These are phyloP conservation scores for Candida qinlingensis DNA, from an alignment of 805 yeast genomes.

Conservation along the genomic window DNA sequence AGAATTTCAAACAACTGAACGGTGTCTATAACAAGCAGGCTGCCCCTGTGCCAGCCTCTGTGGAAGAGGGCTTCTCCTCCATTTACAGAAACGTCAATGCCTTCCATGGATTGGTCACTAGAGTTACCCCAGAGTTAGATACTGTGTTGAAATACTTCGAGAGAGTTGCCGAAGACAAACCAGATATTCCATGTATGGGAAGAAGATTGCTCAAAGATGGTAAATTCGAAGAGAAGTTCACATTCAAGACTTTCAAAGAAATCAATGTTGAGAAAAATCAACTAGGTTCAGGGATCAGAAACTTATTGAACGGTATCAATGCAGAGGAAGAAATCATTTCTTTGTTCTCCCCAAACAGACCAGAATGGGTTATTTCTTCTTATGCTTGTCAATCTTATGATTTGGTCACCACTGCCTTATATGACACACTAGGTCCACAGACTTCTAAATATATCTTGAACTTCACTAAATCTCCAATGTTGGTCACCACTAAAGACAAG, in stretches of 20 bases:
- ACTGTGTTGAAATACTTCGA: conserved; percentile 12
- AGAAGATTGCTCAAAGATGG: conserved; percentile 28
- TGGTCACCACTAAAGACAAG: conserved; percentile 32
- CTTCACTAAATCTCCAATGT: conserved; percentile 9
- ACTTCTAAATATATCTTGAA: conserved; percentile 10
- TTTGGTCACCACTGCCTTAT: conserved; percentile 7
- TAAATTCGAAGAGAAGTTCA: conserved; percentile 36
- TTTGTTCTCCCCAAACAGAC: conserved; percentile 49
- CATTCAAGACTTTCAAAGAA: conserved; percentile 34
- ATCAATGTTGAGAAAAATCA: conserved; percentile 36
- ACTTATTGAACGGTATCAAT: conserved; percentile 19
- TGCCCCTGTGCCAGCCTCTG: conserved; percentile 4
- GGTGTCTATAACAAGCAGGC: conserved; percentile 6
- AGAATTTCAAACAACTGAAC: conserved; percentile 2
- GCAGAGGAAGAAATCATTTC: conserved; percentile 38
- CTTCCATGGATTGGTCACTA: neutral
- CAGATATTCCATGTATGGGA: conserved; percentile 33
- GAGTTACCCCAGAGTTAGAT: conserved; percentile 3
- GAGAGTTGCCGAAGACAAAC: conserved; percentile 16
- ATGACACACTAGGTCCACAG: conserved; percentile 10
- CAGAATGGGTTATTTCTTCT: conserved; percentile 70
- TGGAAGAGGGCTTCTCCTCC: conserved; percentile 7
- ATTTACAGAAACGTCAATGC: conserved; percentile 7
- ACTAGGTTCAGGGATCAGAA: conserved; percentile 50
- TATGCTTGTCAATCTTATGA: conserved; percentile 34